These are phyloP conservation scores for Coemansia sp. DNA, from an alignment of 192 early-diverging fungal species.

Conservation along the genomic window DNA sequence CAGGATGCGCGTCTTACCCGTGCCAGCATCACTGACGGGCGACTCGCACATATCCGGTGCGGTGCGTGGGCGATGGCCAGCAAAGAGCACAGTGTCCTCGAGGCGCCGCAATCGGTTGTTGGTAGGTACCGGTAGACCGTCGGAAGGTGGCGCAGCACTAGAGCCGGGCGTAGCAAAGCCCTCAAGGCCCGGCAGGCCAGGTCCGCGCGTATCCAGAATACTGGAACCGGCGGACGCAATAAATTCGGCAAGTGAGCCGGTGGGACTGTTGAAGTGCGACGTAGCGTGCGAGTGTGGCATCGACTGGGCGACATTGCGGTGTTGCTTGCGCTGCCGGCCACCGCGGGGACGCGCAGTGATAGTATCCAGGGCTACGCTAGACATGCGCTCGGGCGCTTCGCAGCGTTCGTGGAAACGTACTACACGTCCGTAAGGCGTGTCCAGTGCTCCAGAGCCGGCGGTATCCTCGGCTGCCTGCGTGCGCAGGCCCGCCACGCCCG, in stretches of 20 bases:
- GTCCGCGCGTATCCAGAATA: conserved; percentile 6
- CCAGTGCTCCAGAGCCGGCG: not conserved
- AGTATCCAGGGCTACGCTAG: conserved; percentile 33
- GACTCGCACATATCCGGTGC: conserved; percentile 21
- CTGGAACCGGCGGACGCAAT: conserved; percentile 25
- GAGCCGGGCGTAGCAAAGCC: conserved; percentile 10
- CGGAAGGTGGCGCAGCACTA: not conserved
- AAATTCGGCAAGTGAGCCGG: conserved; percentile 37
- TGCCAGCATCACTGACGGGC: conserved; percentile 44
- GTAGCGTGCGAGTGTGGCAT: conserved; percentile 37
- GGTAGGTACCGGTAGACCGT: conserved; percentile 16
- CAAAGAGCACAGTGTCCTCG: conserved; percentile 29
- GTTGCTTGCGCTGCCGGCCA: not conserved
- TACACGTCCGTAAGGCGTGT: conserved; percentile 3
- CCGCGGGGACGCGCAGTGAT: conserved; percentile 25
- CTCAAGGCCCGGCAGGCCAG: conserved; percentile 27
- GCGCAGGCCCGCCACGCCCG: conserved; percentile 37
- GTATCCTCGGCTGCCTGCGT: conserved; percentile 14
- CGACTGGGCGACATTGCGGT: conserved; percentile 8
- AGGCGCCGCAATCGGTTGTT: conserved; percentile 29
- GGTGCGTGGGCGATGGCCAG: conserved; percentile 1
- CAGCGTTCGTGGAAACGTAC: conserved; percentile 9
- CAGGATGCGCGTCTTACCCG: conserved; percentile 46
- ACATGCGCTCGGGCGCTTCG: conserved; percentile 18
- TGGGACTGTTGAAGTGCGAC: conserved; percentile 32